Percentiles rank a stretch among this genome's conserved stretches.
phyloP scores from a whole-genome alignment of 768 basidiomycete genomes.

The Boletus vinaceobasis region DNA sequence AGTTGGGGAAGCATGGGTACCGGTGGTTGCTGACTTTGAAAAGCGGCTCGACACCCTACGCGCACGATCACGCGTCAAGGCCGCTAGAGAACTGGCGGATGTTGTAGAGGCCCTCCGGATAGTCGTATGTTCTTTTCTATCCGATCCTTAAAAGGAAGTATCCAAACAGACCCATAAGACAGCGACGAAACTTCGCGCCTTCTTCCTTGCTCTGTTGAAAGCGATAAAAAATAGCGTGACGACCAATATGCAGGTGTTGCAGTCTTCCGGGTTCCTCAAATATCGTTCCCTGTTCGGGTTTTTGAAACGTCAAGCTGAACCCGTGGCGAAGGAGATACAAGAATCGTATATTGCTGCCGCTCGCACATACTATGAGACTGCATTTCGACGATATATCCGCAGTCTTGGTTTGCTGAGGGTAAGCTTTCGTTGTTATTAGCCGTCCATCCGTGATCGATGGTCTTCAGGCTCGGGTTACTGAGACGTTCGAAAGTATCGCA shows the following conservation, averaged over 20 bases:
- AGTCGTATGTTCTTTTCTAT: conserved; percentile 54
- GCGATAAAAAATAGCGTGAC: conserved; percentile 81
- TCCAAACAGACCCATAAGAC: conserved; percentile 49
- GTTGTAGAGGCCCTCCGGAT: conserved; percentile 85
- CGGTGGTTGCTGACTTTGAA: conserved; percentile 79
- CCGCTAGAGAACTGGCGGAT: conserved; percentile 77
- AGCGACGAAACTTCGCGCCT: conserved; percentile 81
- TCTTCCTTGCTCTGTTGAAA: conserved; percentile 80
- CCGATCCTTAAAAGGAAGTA: neutral
- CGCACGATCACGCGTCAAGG: conserved; percentile 77
- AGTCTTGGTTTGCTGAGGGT: conserved; percentile 80
- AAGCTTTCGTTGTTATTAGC: conserved; percentile 6
- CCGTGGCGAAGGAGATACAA: conserved; percentile 84
- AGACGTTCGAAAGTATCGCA: conserved; percentile 68
- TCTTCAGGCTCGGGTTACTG: conserved; percentile 58
- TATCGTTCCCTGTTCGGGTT: conserved; percentile 81
- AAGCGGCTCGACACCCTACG: conserved; percentile 63
- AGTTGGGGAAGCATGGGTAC: conserved; percentile 87
- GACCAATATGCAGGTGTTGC: conserved; percentile 90
- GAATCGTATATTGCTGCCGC: conserved; percentile 80
- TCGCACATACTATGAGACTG: conserved; percentile 93
- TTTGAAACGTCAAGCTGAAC: conserved; percentile 75
- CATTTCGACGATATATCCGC: conserved; percentile 84
- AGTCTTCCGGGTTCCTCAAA: conserved; percentile 82
- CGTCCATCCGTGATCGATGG: neutral